Percentiles rank a stretch among this genome's conserved stretches.
These are phyloP conservation scores for Jacaranda mimosifolia DNA, from an alignment of 257 asterid species.

Conservation along the genomic window DNA sequence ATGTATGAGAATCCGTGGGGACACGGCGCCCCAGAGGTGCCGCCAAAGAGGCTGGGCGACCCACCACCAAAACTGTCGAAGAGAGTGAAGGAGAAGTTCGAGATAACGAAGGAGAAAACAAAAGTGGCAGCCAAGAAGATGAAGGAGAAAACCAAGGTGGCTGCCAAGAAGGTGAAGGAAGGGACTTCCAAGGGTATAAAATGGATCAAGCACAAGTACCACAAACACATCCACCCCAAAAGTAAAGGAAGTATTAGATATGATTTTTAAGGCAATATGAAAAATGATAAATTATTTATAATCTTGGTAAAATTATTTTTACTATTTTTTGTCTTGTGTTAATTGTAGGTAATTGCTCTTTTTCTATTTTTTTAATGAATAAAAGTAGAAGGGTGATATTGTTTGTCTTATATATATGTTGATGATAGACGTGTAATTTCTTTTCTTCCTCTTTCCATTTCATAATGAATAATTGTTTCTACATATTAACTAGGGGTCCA, in stretches of 20 bases:
- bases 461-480: no score
- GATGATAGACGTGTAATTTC: no score
- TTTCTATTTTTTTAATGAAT: no score
- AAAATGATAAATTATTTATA: no score
- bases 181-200: slow-evolving; percentile 53
- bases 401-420: no score
- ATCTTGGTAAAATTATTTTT: no score
- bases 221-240: slow-evolving; percentile 40
- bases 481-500: no score
- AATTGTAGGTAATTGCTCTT: no score
- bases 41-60: slow-evolving; percentile 35
- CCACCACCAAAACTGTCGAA: slow-evolving; percentile 20
- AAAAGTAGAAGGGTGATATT: no score
- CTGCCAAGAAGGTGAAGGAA: slow-evolving; percentile 59
- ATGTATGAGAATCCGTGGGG: slow-evolving; percentile 25
- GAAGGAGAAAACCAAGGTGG: slow-evolving; percentile 50
- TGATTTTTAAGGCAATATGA: no score
- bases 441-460: no score
- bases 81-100: slow-evolving; percentile 32
- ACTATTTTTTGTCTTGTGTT: no score
- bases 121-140: slow-evolving; percentile 45
- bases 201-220: slow-evolving; percentile 60
- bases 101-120: slow-evolving; percentile 57
- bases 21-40: neutral
- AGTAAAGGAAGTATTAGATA: neutral